phyloP scores from a whole-genome alignment of 208 protist genomes.

The Lotmaria passim region DNA sequence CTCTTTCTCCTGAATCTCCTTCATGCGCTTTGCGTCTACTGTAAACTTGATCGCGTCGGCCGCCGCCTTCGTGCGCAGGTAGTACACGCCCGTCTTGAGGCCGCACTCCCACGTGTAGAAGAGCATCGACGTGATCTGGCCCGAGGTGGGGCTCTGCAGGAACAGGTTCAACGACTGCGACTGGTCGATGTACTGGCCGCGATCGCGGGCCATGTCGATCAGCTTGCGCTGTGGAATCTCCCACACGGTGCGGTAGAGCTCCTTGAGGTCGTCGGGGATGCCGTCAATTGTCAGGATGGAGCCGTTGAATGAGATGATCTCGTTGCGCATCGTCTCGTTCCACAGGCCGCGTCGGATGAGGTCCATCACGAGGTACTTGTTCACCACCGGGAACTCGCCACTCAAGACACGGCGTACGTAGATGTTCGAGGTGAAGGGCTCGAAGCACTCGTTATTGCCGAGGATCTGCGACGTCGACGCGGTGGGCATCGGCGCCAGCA shows the following conservation, averaged over 20 bases:
- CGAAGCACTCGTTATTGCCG: conserved; percentile 99
- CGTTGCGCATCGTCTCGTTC: conserved; percentile 94
- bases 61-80: conserved; percentile 96
- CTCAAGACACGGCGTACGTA: conserved; percentile 98
- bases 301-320: conserved; percentile 97
- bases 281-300: conserved; percentile 93
- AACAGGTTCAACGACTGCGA: conserved; percentile 99
- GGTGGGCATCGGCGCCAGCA: conserved; percentile 99
- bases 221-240: conserved; percentile 97
- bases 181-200: conserved; percentile 99
- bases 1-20: conserved; percentile 62
- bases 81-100: conserved; percentile 99
- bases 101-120: conserved; percentile 99
- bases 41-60: conserved; percentile 99
- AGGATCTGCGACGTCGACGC: conserved; percentile 99
- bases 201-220: conserved; percentile 99
- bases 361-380: conserved; percentile 98
- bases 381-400: conserved; percentile 99
- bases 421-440: conserved; percentile 99
- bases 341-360: conserved; percentile 95
- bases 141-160: conserved; percentile 94
- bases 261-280: conserved; percentile 96
- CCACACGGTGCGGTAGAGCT: conserved; percentile 99
- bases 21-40: conserved; percentile 92
- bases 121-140: conserved; percentile 99